phyloP scores from a whole-genome alignment of 1,139 yeast species.

The Diutina neorugosa region DNA sequence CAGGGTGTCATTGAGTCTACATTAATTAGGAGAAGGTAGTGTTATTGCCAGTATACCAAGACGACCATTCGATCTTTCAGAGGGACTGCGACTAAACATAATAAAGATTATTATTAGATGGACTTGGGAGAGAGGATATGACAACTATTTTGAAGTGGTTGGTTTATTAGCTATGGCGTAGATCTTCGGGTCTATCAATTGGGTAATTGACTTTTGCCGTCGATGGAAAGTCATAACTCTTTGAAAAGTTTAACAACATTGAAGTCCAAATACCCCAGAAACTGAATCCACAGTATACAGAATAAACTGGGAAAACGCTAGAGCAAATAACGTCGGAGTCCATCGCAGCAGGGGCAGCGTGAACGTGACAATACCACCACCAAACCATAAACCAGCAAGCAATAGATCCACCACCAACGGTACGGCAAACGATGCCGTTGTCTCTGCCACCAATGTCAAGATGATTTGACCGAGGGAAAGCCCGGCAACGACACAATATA shows the following conservation, averaged over 20 bases:
- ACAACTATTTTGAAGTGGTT: too few relatives aligned
- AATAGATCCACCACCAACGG: background rate
- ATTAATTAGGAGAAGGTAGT: too few relatives aligned
- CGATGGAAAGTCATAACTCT: too few relatives aligned
- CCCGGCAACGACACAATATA: background rate
- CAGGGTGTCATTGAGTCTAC: too few relatives aligned
- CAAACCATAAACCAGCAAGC: background rate
- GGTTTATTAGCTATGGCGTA: too few relatives aligned
- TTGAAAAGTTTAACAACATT: background rate
- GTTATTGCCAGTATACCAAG: too few relatives aligned
- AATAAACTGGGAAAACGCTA: background rate
- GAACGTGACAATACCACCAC: background rate
- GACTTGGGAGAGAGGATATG: too few relatives aligned
- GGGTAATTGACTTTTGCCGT: too few relatives aligned
- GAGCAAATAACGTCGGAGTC: background rate
- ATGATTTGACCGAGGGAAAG: background rate
- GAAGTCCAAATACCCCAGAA: background rate
- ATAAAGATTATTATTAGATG: too few relatives aligned
- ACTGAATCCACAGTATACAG: background rate
- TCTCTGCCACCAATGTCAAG: background rate
- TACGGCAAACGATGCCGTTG: background rate
- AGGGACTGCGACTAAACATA: too few relatives aligned
- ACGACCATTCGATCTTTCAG: too few relatives aligned
- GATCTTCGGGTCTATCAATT: too few relatives aligned
- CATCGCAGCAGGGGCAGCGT: background rate